Percentiles rank a stretch among this genome's conserved stretches.
phyloP scores from a whole-genome alignment of 495 filamentous ascomycete species.

The Hypoxylon cercidicola region DNA sequence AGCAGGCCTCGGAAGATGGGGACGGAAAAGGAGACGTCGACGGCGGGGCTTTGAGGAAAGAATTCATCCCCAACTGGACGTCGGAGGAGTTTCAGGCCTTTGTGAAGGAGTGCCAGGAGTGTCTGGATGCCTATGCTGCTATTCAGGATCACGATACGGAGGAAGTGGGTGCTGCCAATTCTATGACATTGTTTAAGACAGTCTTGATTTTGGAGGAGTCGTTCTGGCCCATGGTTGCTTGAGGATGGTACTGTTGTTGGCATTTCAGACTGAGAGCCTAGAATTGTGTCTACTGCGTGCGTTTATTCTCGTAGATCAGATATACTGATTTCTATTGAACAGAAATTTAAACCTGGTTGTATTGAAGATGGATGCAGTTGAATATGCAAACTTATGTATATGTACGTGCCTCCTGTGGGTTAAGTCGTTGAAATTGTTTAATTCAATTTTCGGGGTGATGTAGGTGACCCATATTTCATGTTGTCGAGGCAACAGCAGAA shows the following conservation, averaged over 20 bases:
- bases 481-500: constrained; percentile 41
- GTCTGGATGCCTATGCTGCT: constrained; percentile 50
- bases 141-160: constrained; percentile 27
- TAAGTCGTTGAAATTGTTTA: background rate
- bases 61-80: constrained; percentile 76
- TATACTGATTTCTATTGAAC: no score
- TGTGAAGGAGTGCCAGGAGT: constrained; percentile 62
- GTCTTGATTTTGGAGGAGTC: constrained; percentile 64
- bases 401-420: background rate
- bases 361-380: no score
- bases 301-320: no score
- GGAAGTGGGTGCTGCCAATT: constrained; percentile 51
- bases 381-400: no score
- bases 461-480: constrained; percentile 25
- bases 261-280: background rate
- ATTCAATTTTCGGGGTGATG: constrained; percentile 7
- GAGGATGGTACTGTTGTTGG: background rate
- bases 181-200: constrained; percentile 62
- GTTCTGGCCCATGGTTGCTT: constrained; percentile 58
- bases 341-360: no score
- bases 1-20: constrained; percentile 17
- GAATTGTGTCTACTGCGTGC: no score
- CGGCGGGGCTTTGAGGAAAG: constrained; percentile 68
- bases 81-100: constrained; percentile 67
- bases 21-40: constrained; percentile 58